Evolutionary conservation across 73 alveolate genomes (phyloP), one percentile per base, ranked within the genome.

Genomic region (Durusdinium trenchii): DNA sequence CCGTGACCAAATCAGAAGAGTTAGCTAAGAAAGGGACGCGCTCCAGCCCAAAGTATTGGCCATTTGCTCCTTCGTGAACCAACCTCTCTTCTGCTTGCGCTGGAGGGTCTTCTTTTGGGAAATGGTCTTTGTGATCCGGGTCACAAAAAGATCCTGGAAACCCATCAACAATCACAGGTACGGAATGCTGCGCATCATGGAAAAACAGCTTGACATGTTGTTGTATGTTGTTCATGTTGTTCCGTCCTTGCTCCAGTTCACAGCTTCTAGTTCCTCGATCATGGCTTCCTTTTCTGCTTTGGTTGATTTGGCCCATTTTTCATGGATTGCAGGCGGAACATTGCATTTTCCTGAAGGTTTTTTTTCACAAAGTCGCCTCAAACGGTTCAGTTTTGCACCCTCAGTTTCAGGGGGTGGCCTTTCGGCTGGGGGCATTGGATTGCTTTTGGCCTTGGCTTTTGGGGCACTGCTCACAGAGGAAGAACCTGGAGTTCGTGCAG

Each of bases 71-170:
- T 79, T 79, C 5, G 90, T 79, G 67, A 46, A 79, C 90, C 90
- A 79, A 32, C 90, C 90, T 28, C 90, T 61, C 38, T 79, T 79
- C 67, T 47, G 69, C 38, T 79, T 79, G 69, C 90, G 90, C 46
- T 45, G 69, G 67, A 47, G 47, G 3, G 67, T 45, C 32, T 79
- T 79, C 90, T 79, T 79, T 64, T 47, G 67, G 46, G 90, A 23
- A 46, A 79, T 79, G 42, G 90, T 79, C 30, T 79, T 79, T 23
- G 67, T 79, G 69, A 79, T 47, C n/a, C 90, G 90, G 46, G 67
- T 79, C 46, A 79, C 90, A 20, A 79, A 79, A 32, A 79, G 67
- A 46, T 79, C 90, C 90, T 79, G 64, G n/a, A n/a, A n/a, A n/a
- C n/a, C n/a, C 10, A 20, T 52, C 5, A 10, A 40, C 30, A 20